Evolutionary conservation across 1,284 basidiomycete genomes (phyloP).

Genomic region (Violaceomyces palustris): DNA sequence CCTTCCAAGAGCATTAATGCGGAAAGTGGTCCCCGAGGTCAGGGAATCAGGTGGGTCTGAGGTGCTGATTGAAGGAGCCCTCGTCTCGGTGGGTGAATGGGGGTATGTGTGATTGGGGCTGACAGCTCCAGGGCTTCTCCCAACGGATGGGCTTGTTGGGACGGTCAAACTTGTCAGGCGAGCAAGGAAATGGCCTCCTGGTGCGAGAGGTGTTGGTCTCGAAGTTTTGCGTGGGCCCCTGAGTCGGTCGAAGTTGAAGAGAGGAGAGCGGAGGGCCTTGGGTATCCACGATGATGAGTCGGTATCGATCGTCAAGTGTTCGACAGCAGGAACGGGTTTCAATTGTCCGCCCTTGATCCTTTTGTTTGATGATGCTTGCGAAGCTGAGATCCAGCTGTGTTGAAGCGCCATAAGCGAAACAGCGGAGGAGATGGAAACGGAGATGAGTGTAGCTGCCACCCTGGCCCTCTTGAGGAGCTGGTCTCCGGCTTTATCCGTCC

Average conservation of each 20-base stretch:
- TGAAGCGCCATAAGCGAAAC: slow-evolving; percentile 30
- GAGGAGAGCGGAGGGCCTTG: slow-evolving; percentile 6
- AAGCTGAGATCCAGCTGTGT: too few relatives aligned
- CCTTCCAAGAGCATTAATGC: slow-evolving; percentile 12
- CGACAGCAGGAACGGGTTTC: too few relatives aligned
- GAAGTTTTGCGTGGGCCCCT: not conserved
- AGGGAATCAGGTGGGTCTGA: too few relatives aligned
- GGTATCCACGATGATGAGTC: slow-evolving; percentile 23
- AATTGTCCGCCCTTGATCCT: too few relatives aligned
- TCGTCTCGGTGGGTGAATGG: too few relatives aligned
- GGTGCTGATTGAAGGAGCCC: too few relatives aligned
- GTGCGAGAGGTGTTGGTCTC: slow-evolving; percentile 34
- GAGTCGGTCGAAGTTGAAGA: slow-evolving; percentile 6
- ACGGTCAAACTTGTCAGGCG: slow-evolving; percentile 34
- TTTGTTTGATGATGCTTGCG: too few relatives aligned
- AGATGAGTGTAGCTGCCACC: slow-evolving; percentile 29
- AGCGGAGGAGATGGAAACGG: slow-evolving; percentile 24
- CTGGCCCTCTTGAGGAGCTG: slow-evolving; percentile 6
- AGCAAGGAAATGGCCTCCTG: slow-evolving; percentile 38
- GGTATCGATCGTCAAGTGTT: slow-evolving; percentile 17
- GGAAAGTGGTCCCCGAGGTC: too few relatives aligned
- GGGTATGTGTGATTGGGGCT: too few relatives aligned
- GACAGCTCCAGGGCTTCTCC: too few relatives aligned
- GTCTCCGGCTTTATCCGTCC: slow-evolving; percentile 1
- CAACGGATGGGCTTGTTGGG: too few relatives aligned